Evolutionary conservation across 2,329 filamentous ascomycete species (phyloP).

Genomic region (Pyrenochaeta sp.): DNA sequence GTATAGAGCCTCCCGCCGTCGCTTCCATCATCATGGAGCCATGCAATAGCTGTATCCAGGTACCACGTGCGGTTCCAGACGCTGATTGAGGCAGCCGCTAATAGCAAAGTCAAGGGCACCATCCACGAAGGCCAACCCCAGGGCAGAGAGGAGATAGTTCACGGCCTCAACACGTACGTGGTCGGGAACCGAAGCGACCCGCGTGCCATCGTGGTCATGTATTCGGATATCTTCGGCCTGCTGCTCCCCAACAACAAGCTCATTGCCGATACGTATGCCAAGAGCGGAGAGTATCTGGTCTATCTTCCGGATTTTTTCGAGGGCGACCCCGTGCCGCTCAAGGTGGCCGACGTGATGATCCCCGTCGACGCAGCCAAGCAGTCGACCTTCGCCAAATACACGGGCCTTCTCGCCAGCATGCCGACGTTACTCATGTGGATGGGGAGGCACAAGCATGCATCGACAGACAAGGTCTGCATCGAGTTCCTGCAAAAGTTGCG

Average conservation of each 20-base stretch:
- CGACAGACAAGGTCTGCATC: conserved; percentile 45
- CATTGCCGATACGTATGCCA: conserved; percentile 34
- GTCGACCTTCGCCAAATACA: conserved; percentile 48
- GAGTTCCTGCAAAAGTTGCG: conserved; percentile 45
- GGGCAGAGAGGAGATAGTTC: conserved; percentile 21
- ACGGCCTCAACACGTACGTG: conserved; percentile 33
- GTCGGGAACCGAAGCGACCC: conserved; percentile 26
- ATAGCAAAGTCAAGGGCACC: no score
- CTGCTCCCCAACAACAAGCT: conserved; percentile 35
- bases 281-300: conserved; percentile 28
- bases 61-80: no score
- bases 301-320: conserved; percentile 36
- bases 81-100: no score
- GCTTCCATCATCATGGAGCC: no score
- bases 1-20: no score
- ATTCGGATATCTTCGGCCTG: conserved; percentile 36
- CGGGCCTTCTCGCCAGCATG: conserved; percentile 46
- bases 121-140: conserved; percentile 46
- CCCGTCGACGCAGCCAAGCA: conserved; percentile 48
- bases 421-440: conserved; percentile 34
- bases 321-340: conserved; percentile 27
- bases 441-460: conserved; percentile 41
- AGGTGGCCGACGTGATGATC: conserved; percentile 47
- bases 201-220: conserved; percentile 28
- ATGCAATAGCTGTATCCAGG: no score